Evolutionary conservation across 805 yeast genomes (phyloP), one percentile per base, ranked within the genome.

Genomic region (Wickerhamomyces silvicola): DNA sequence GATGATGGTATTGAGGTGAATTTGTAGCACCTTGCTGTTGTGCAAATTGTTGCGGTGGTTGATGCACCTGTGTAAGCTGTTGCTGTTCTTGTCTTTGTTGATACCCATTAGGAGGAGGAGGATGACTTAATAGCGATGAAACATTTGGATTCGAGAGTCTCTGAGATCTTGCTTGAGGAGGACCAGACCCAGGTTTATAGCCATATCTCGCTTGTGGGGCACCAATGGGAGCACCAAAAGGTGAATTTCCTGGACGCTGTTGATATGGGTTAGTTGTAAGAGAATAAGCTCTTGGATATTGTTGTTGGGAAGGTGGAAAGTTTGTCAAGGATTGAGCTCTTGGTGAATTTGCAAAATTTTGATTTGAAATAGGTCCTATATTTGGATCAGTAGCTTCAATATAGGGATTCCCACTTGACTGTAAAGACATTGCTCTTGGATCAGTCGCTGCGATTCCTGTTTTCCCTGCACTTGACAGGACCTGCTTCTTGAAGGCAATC

Each of bases 401-500:
- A 22, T 43, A 46, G 2, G 53, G 53, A 38, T 47, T 48, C 15
- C 39, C 42, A 30, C 21, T 31, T 21, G 44, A 35, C 34, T 54
- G 63, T 20, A 67, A 43, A 2, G 75, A 68, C 75, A 66, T 68
- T 5, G 75, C 56, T 23, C 73, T 51, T 10, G 70, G 68, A 23
- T 60, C 68, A 16, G 18, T 24, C 6, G 12, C 68, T 46, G n/a
- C n/a, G n/a, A n/a, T n/a, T n/a, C 27, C 42, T 28, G 52, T 44
- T 32, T 61, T 46, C 2, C 77, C 71, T 29, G 72, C 63, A 9
- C 61, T 59, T 12, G 62, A 62, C 43, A 66, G 50, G 14, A 72
- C 71, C 51, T 68, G 48, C 49, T 82, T 82, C 60, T 76, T 80
- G 50, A 75, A 78, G 5, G 73, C 75, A 29, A 78, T 76, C 68